A percentile compares a stretch with the other conserved stretches of the same genome.
phyloP scores from a whole-genome alignment of 345 rosid species.

The Rhizophora apiculata region DNA sequence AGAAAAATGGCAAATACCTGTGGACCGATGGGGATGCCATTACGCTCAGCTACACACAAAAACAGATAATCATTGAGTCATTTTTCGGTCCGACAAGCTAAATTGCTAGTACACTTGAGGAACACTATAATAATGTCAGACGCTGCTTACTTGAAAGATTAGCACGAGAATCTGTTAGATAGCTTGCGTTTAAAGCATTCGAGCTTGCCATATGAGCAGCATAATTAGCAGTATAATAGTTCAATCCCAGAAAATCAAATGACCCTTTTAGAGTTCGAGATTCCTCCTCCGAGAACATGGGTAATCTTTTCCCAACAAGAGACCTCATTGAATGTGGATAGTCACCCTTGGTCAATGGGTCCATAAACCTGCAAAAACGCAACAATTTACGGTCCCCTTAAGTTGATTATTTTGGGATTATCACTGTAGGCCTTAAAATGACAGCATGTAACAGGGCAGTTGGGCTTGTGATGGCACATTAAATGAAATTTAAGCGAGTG shows the following conservation, averaged over 20 bases:
- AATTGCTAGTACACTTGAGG: not conserved
- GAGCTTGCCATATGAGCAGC: not conserved
- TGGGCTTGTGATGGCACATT: no score
- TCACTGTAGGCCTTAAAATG: no score
- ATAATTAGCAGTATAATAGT: slow-evolving; percentile 10
- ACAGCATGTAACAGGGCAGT: no score
- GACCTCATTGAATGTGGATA: slow-evolving; percentile 10
- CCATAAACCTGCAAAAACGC: not conserved
- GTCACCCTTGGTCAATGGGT: not conserved
- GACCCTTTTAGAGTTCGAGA: slow-evolving; percentile 2
- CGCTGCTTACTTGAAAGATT: not conserved
- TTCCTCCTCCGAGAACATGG: slow-evolving; percentile 9
- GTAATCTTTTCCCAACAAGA: slow-evolving; percentile 4
- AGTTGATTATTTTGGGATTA: no score
- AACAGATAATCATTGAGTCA: not conserved
- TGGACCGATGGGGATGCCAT: slow-evolving; percentile 24
- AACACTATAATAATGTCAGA: not conserved
- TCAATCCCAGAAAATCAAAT: slow-evolving; percentile 13
- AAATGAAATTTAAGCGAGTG: not conserved
- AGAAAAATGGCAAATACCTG: not conserved
- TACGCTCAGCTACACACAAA: slow-evolving; percentile 8
- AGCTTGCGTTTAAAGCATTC: not conserved
- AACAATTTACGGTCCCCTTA: no score
- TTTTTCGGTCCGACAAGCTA: not conserved
- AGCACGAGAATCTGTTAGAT: not conserved